Percentiles rank a stretch among this genome's conserved stretches.
These are phyloP conservation scores for Hypoxylon rubiginosum DNA, from an alignment of 2,329 filamentous ascomycete species.

Conservation along the genomic window DNA sequence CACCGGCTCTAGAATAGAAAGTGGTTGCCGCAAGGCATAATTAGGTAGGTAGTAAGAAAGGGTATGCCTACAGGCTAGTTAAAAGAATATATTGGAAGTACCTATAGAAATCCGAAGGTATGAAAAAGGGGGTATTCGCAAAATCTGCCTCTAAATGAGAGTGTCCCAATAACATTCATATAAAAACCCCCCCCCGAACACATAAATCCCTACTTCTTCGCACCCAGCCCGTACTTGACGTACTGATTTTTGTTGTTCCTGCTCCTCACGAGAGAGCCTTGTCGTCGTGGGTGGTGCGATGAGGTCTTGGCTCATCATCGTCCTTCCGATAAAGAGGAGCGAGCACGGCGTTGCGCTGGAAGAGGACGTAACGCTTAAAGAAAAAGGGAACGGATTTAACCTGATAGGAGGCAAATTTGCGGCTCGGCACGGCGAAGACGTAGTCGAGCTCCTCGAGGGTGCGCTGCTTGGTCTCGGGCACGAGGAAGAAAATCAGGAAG, in stretches of 20 bases:
- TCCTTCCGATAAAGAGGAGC: constrained; percentile 51
- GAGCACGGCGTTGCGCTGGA: constrained; percentile 49
- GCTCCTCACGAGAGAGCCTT: constrained; percentile 7
- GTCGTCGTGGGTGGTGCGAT: neutral
- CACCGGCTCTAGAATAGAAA: too few species aligned
- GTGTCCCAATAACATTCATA: constrained; percentile 10
- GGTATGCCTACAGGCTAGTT: too few species aligned
- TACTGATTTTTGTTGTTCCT: neutral
- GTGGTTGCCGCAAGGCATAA: too few species aligned
- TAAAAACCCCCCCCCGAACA: neutral
- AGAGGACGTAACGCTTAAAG: constrained; percentile 54
- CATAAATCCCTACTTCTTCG: constrained; percentile 10
- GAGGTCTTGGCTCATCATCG: constrained; percentile 33
- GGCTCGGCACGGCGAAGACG: constrained; percentile 60
- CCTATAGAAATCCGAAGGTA: constrained; percentile 21
- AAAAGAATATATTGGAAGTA: constrained; percentile 19
- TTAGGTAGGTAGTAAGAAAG: too few species aligned
- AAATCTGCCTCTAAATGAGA: constrained; percentile 31
- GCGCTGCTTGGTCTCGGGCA: constrained; percentile 65
- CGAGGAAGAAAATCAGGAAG: constrained; percentile 62
- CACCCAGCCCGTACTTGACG: neutral
- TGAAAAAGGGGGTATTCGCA: constrained; percentile 34
- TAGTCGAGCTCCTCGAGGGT: constrained; percentile 66
- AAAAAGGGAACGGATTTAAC: constrained; percentile 56
- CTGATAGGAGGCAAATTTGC: constrained; percentile 59